phyloP scores from a whole-genome alignment of 495 filamentous ascomycete species.

The Margaritispora aquatica region DNA sequence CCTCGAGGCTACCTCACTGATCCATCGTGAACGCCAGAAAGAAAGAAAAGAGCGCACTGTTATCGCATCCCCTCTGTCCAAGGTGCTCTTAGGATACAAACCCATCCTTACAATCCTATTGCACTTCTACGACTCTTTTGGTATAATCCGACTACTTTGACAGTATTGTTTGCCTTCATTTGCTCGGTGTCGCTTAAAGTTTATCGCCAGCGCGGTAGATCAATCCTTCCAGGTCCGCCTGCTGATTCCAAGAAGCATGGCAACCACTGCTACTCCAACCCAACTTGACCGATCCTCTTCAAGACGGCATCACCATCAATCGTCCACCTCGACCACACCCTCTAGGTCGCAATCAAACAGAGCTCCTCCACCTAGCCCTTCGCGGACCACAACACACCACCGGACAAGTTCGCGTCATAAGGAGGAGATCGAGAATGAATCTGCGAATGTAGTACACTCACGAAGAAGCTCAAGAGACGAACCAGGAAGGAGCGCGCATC shows the following conservation, averaged over 20 bases:
- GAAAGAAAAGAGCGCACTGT: no score
- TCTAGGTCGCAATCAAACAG: conserved; percentile 18
- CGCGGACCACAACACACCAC: conserved; percentile 25
- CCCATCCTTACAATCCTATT: no score
- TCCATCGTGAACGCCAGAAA: no score
- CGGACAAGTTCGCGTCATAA: conserved; percentile 28
- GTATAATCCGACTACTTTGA: no score
- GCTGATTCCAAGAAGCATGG: conserved; percentile 15
- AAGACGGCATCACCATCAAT: conserved; percentile 14
- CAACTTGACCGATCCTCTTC: conserved; percentile 13
- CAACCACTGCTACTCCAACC: conserved; percentile 15
- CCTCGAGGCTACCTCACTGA: no score
- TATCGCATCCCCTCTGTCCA: no score
- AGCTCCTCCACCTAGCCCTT: conserved; percentile 20
- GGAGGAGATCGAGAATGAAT: conserved; percentile 38
- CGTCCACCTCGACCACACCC: conserved; percentile 11
- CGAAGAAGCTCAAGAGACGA: conserved; percentile 29
- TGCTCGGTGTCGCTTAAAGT: neutral
- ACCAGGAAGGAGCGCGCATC: conserved; percentile 7
- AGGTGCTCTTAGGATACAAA: no score
- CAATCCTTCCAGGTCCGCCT: neutral
- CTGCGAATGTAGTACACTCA: conserved; percentile 31
- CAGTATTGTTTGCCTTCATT: no score
- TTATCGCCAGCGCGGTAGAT: neutral
- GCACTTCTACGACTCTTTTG: no score